Evolutionary conservation across 208 protist genomes (phyloP).

Genomic region (Acanthamoeba culbertsoni): DNA sequence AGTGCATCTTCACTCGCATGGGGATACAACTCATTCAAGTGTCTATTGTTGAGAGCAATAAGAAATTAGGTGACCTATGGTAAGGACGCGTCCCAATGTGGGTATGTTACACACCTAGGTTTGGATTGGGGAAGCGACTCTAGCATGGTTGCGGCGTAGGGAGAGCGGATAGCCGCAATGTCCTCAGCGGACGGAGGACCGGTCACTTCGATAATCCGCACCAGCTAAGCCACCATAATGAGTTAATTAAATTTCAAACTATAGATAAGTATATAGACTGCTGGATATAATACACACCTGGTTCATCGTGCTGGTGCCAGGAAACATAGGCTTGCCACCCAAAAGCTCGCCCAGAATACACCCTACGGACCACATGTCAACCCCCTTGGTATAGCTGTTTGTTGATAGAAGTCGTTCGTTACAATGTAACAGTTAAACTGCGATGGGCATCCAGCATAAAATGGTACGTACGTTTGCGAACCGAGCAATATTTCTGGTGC

Average conservation of each 20-base stretch:
- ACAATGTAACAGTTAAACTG: neutral
- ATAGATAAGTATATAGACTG: constrained; percentile 84
- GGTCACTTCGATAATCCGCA: constrained; percentile 34
- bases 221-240: neutral
- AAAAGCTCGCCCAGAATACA: constrained; percentile 97
- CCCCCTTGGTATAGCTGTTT: constrained; percentile 92
- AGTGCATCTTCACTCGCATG: constrained; percentile 91
- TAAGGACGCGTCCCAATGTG: neutral
- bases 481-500: constrained; percentile 98
- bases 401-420: neutral
- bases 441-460: constrained; percentile 59
- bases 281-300: constrained; percentile 92
- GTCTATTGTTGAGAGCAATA: constrained; percentile 60
- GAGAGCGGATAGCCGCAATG: constrained; percentile 92
- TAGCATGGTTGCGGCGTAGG: constrained; percentile 94
- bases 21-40: constrained; percentile 89
- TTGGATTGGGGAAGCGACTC: constrained; percentile 85
- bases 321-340: constrained; percentile 89
- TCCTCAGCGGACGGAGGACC: constrained; percentile 79
- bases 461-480: constrained; percentile 92
- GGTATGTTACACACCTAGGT: constrained; percentile 50
- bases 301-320: constrained; percentile 92
- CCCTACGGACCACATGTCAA: constrained; percentile 98
- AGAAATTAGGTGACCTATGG: neutral
- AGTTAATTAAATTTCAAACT: neutral